Evolutionary conservation across 352 stramenopile genomes (phyloP), one percentile per base, ranked within the genome.

Genomic region (Globisporangium nunn): DNA sequence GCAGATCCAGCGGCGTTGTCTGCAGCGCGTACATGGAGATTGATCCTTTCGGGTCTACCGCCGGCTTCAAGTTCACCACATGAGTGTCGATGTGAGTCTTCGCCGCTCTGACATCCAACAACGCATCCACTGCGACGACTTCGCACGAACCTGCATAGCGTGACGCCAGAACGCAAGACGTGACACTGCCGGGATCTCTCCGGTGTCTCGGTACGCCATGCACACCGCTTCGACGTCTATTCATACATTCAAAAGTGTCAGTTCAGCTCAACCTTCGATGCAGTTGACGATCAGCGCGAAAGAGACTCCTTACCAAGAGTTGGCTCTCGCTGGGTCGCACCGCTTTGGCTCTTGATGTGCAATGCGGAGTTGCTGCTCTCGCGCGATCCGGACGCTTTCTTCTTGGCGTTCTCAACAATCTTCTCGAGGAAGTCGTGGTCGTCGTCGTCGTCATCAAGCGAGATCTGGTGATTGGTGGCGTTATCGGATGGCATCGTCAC

Each of bases 21-120:
- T 89, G 72, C 11, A 89, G 68, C 1, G 81, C 69, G 51, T 89
- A 87, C 73, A 90, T 87, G 2, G 80, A 86, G 43, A 78, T 71
- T 2, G 71, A 62, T 44, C 83, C 75, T n/a, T 68, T 68, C 28
- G 55, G 15, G 17, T 64, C 52, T 4, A 59, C 45, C 12, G 33
- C 31, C 68, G 73, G 29, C 40, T 48, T 5, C 6, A n/a, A 8
- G 12, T 12, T 33, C 4, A 3, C 3, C 7, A 44, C 2, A 31
- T 3, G 6, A 48, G 43, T 23, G 23, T 8, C 29, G 43, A n/a
- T 8, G 43, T 48, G 14, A 48, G 43, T 15, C 7, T 14, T 43
- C 35, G 2, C 11, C 37, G 11, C 7, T 17, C 11, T 12, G 43
- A 6, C 43, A 23, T 0, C 6, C 6, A 30, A n/a, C 43, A 14